phyloP scores from a whole-genome alignment of 176 grass and related monocot genomes.

The Luzula sylvatica region DNA sequence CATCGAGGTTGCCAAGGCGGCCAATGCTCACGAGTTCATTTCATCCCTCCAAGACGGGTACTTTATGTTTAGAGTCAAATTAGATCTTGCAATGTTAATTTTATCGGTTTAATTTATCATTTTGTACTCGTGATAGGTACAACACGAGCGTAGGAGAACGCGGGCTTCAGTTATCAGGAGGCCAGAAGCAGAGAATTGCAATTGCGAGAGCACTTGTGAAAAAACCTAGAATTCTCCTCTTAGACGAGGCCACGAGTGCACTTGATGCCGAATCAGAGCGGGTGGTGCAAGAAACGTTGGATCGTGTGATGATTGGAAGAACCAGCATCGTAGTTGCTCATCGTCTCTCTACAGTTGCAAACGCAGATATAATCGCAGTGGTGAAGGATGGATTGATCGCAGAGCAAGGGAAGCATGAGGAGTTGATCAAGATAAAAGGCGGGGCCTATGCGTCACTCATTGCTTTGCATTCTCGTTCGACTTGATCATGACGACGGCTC shows the following conservation, averaged over 20 bases:
- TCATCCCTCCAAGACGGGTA: slow-evolving; percentile 42
- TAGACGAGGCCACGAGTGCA: slow-evolving; percentile 32
- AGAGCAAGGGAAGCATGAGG: slow-evolving; percentile 17
- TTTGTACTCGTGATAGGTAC: slow-evolving; percentile 4
- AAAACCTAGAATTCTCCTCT: slow-evolving; percentile 24
- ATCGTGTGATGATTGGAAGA: slow-evolving; percentile 12
- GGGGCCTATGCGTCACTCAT: slow-evolving; percentile 9
- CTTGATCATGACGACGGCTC: not conserved
- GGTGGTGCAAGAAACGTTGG: slow-evolving; percentile 10
- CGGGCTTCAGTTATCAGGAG: slow-evolving; percentile 49
- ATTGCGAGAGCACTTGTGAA: slow-evolving; percentile 45
- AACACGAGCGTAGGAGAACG: slow-evolving; percentile 51
- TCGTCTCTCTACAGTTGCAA: slow-evolving; percentile 2
- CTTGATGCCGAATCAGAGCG: slow-evolving; percentile 26
- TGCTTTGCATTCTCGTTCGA: slow-evolving; percentile 14
- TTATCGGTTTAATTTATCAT: not conserved
- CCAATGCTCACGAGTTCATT: slow-evolving; percentile 59
- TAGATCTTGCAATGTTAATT: not conserved
- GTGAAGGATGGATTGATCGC: slow-evolving; percentile 10
- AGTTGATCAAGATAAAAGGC: slow-evolving; percentile 4
- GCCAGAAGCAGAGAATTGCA: slow-evolving; percentile 65
- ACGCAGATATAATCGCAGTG: slow-evolving; percentile 8
- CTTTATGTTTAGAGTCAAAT: too few species aligned
- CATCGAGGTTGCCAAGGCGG: slow-evolving; percentile 32
- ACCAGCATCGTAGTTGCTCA: slow-evolving; percentile 15